These are phyloP conservation scores for Collariella sp. DNA, from an alignment of 495 filamentous ascomycete species.

Conservation along the genomic window DNA sequence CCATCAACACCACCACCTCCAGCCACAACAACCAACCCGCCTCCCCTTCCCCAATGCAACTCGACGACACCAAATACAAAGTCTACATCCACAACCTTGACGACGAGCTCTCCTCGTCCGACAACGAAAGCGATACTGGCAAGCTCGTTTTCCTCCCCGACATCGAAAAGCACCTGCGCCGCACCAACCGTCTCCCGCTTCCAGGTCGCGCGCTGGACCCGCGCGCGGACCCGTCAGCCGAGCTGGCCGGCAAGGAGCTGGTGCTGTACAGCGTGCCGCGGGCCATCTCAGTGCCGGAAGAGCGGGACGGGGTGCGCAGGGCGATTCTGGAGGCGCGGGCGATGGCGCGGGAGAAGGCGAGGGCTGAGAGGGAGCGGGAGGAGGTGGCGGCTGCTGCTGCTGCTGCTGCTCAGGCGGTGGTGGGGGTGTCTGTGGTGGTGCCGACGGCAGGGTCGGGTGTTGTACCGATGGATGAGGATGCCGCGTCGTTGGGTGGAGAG, in stretches of 20 bases:
- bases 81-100: slow-evolving; percentile 89
- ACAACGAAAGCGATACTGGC: slow-evolving; percentile 31
- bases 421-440: background rate
- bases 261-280: slow-evolving; percentile 74
- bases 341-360: slow-evolving; percentile 47
- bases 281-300: slow-evolving; percentile 64
- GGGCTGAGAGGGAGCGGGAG: slow-evolving; percentile 12
- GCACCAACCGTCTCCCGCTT: slow-evolving; percentile 43
- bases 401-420: too few relatives aligned
- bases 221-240: slow-evolving; percentile 30
- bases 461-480: slow-evolving; percentile 2
- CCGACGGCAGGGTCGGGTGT: background rate
- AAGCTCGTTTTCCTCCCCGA: slow-evolving; percentile 71
- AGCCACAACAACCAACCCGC: slow-evolving; percentile 37
- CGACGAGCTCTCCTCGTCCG: slow-evolving; percentile 64
- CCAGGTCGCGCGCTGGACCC: slow-evolving; percentile 48
- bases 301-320: slow-evolving; percentile 73
- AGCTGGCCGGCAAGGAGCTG: slow-evolving; percentile 51
- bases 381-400: background rate
- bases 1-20: slow-evolving; percentile 13
- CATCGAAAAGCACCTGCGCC: slow-evolving; percentile 63
- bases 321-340: slow-evolving; percentile 77
- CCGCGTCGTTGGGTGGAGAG: slow-evolving; percentile 8
- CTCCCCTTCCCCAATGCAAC: slow-evolving; percentile 60
- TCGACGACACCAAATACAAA: slow-evolving; percentile 80